Evolutionary conservation across 2,329 filamentous ascomycete genomes (phyloP), one percentile per base, ranked within the genome.

Genomic region (Aspergillus arachidicola): DNA sequence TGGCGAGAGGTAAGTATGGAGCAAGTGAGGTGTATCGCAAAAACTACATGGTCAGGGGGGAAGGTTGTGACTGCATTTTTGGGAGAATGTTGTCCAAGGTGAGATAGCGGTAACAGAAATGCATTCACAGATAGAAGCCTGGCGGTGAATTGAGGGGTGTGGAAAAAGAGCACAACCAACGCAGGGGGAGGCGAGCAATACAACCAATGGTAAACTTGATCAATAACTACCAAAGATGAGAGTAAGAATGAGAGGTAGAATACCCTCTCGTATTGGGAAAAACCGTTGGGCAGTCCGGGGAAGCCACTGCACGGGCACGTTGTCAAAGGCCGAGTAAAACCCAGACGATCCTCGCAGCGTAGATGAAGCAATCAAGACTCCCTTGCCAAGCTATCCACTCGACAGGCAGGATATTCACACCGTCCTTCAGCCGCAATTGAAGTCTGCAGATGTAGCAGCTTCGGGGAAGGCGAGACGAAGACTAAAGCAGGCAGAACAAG

Each of bases 61-160:
- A 28, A 50, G 43, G 30, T 21, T 41, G 57, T 14, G 48, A 32
- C 51, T 36, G 32, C 51, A 38, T 55, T 38, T 38, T 21, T 0
- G 12, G n/a, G 10, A 38, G 54, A 36, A 19, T 14, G 4, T 36
- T 43, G 59, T 48, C 43, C n/a, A 59, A 43, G 43, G 50, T 11
- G 19, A 41, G 26, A 19, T n/a, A 28, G 41, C 50, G 58, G 46
- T 57, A 36, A 58, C 28, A 41, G 50, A 55, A 21, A 14, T 41
- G n/a, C 21, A 55, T 55, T 55, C 51, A 55, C 34, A 46, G 53
- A 45, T n/a, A 30, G 26, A 61, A 58, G 46, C 50, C 64, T 66
- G 55, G 65, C 65, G 66, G 66, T 68, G 66, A 61, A 68, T 64
- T 60, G 46, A 56, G 56, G 58, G 59, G 38, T 41, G 38, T 58